A percentile compares a stretch with the other conserved stretches of the same genome.
These are phyloP conservation scores for Arthrobotrys sinensis DNA, from an alignment of 2,329 filamentous ascomycete genomes.

Conservation along the genomic window DNA sequence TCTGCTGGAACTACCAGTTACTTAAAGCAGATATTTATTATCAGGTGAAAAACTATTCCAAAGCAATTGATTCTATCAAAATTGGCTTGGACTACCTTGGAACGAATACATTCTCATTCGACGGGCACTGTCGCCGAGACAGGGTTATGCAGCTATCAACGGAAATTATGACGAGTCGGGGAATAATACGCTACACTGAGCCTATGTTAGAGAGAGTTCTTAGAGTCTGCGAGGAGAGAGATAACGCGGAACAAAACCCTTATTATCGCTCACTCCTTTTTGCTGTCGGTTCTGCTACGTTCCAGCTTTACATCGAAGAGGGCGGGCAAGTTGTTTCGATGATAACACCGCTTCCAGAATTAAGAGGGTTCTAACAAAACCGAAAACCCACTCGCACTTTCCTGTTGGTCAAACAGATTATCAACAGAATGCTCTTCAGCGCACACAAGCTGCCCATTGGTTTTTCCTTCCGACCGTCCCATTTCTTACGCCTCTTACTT, in stretches of 20 bases:
- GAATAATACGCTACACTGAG: conserved; percentile 27
- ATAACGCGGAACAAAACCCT: conserved; percentile 19
- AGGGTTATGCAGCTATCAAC: not conserved
- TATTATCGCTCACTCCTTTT: conserved; percentile 33
- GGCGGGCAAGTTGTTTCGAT: conserved; percentile 11
- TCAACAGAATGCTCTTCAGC: too few species aligned
- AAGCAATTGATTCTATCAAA: too few species aligned
- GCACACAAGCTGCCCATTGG: too few species aligned
- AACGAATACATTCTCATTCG: not conserved
- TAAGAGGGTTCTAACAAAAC: too few species aligned
- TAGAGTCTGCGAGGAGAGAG: conserved; percentile 27
- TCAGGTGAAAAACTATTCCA: too few species aligned
- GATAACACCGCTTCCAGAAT: conserved; percentile 9
- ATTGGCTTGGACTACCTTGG: not conserved
- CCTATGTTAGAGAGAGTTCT: conserved; percentile 25
- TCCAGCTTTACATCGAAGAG: conserved; percentile 21
- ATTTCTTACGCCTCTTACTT: too few species aligned
- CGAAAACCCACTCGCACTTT: too few species aligned
- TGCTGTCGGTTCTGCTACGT: conserved; percentile 7
- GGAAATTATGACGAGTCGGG: conserved; percentile 19
- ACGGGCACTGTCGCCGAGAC: too few species aligned
- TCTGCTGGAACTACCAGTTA: too few species aligned
- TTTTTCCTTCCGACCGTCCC: too few species aligned
- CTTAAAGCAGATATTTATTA: too few species aligned
- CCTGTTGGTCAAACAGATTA: too few species aligned